These are phyloP conservation scores for Prototheca cutis DNA, from an alignment of 163 green algal genomes.

Conservation along the genomic window DNA sequence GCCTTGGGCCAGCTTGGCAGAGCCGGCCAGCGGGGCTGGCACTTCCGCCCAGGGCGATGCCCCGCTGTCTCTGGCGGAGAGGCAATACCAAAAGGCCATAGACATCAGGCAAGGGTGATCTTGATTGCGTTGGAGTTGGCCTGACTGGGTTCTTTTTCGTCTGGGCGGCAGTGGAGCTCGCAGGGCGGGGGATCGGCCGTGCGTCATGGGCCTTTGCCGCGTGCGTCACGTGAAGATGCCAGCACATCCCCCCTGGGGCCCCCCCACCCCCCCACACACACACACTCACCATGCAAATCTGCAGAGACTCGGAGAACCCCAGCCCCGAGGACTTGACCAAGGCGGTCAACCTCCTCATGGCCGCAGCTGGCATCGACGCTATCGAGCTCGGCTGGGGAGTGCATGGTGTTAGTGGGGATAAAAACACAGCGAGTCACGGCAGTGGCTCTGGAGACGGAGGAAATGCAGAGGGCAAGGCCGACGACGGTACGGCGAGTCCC, in stretches of 20 bases:
- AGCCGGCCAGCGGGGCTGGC: too few species aligned
- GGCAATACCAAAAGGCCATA: conserved; percentile 30
- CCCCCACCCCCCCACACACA: background rate
- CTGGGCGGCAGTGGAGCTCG: too few species aligned
- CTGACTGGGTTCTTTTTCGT: too few species aligned
- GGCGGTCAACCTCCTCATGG: conserved; percentile 31
- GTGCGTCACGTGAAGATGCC: background rate
- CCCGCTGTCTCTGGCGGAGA: conserved; percentile 9
- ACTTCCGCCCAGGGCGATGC: too few species aligned
- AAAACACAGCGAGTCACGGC: too few species aligned
- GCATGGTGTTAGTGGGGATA: too few species aligned
- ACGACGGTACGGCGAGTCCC: conserved; percentile 3
- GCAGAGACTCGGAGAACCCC: conserved; percentile 19
- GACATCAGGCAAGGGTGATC: conserved; percentile 5
- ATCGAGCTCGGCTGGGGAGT: background rate
- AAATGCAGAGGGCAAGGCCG: too few species aligned
- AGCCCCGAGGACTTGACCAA: conserved; percentile 13
- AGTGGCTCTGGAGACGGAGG: too few species aligned
- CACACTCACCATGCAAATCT: background rate
- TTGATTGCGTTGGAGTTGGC: too few species aligned
- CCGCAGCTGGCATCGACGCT: conserved; percentile 32
- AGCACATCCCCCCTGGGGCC: background rate
- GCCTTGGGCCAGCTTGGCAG: too few species aligned
- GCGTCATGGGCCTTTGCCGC: too few species aligned
- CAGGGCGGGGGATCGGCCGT: too few species aligned